Conservation (phyloP, 257 asterid genomes). For the Euphrasia confusa region DNA sequence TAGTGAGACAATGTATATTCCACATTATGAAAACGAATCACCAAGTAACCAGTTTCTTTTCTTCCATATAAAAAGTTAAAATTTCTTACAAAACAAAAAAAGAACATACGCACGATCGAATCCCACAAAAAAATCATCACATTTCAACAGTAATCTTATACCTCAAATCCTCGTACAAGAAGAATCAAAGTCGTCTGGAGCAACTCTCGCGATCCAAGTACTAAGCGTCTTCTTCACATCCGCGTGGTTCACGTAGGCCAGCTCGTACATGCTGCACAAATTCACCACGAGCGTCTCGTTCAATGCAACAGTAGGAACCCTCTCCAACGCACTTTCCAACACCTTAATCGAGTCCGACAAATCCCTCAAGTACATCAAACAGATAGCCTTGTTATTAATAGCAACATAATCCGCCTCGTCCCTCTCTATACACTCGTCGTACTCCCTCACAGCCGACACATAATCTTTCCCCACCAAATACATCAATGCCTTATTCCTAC, state of each 20-base stretch:
- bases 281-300: slow-evolving; percentile 89
- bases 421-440: slow-evolving; percentile 81
- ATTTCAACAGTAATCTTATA: slow-evolving; percentile 19
- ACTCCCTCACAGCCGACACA: slow-evolving; percentile 88
- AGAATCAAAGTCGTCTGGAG: slow-evolving; percentile 93
- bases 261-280: slow-evolving; percentile 95
- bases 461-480: slow-evolving; percentile 88
- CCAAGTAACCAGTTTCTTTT: slow-evolving; percentile 9
- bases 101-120: slow-evolving; percentile 1
- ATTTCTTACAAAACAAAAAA: slow-evolving; percentile 16
- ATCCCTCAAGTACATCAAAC: slow-evolving; percentile 98
- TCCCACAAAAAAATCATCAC: slow-evolving; percentile 17
- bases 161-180: slow-evolving; percentile 82
- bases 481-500: slow-evolving; percentile 83
- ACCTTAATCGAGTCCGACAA: slow-evolving; percentile 89
- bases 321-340: slow-evolving; percentile 88
- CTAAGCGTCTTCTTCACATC: slow-evolving; percentile 87
- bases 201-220: slow-evolving; percentile 94
- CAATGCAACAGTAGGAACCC: slow-evolving; percentile 82
- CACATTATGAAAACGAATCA: background rate
- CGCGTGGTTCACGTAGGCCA: slow-evolving; percentile 86
- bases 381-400: slow-evolving; percentile 81
- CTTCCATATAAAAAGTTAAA: background rate
- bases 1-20: background rate
- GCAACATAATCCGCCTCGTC: slow-evolving; percentile 79